Base-by-base conservation (phyloP, 441 rosid genomes). In the Theobroma grandiflorum region DNA sequence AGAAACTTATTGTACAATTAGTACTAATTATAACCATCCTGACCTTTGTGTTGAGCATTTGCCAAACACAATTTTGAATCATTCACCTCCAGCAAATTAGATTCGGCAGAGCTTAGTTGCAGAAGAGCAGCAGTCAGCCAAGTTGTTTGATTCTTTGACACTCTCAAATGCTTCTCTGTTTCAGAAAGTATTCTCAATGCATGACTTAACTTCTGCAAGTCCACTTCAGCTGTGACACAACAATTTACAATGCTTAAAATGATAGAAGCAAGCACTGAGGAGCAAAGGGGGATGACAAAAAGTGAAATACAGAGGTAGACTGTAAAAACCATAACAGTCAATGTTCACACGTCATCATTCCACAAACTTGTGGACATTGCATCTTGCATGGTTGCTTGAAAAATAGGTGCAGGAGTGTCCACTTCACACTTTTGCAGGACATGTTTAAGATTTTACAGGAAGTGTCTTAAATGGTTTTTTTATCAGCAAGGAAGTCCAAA, bases 111-210 rank as follows among this genome's bases (percentile, higher is more conserved):
- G 82, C 96, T 93, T 76, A 96, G 88, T 81, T 94, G 98, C 81
- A 96, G 83, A 85, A 96, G 93, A 59, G 98, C 98, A 40, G 90
- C 99, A 61, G 98, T 94, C 45, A 96, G 98, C 98, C 98, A 96
- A 2, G 98, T 96, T 77, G 94, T 89, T 83, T 94, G 99, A 83
- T 88, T 92, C 83, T 91, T 96, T 16, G 97, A 89, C 81, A 88
- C 88, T 85, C 98, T 89, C 84, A 96, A 83, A 76, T 96, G 97
- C 86, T 94, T 93, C 87, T 94, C 99, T n/a, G 97, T 91, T 76
- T 96, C 98, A 63, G 99, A 92, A 72, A 96, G 94, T 83, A 89
- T 83, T 89, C 89, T 96, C 87, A 96, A 67, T 18, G 98, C 98
- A 80, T 87, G 90, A 79, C 89, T 88, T 87, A 96, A 37, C 77